phyloP scores from a whole-genome alignment of 2,329 filamentous ascomycete species.

The Colletotrichum filicis region DNA sequence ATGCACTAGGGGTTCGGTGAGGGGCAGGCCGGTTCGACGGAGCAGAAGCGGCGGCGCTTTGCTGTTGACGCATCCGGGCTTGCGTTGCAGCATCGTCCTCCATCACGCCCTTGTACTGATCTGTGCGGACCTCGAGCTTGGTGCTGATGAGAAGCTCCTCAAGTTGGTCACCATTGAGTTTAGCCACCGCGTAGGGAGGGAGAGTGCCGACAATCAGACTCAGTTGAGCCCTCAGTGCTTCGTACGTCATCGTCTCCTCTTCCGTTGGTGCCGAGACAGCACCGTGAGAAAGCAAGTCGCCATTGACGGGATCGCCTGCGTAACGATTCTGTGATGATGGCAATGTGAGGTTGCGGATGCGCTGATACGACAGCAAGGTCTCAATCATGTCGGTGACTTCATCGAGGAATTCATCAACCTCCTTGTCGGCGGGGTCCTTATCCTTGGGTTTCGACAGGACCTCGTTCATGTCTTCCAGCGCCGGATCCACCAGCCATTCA shows the following conservation, averaged over 20 bases:
- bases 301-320: constrained; percentile 70
- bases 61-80: constrained; percentile 57
- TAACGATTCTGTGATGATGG: constrained; percentile 72
- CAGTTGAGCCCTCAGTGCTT: constrained; percentile 80
- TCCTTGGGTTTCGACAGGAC: constrained; percentile 59
- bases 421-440: constrained; percentile 25
- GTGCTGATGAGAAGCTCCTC: constrained; percentile 85
- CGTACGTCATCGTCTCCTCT: constrained; percentile 71
- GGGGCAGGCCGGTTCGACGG: constrained; percentile 44
- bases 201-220: constrained; percentile 78
- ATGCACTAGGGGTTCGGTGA: constrained; percentile 50
- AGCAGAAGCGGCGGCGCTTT: constrained; percentile 40
- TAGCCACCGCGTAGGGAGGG: constrained; percentile 87
- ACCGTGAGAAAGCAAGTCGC: constrained; percentile 75
- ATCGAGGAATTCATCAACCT: constrained; percentile 60
- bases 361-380: constrained; percentile 81
- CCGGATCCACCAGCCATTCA: constrained; percentile 66
- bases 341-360: constrained; percentile 78
- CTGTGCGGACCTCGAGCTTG: constrained; percentile 77
- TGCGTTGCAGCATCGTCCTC: constrained; percentile 78
- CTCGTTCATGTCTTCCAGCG: constrained; percentile 55
- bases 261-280: constrained; percentile 74
- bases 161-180: constrained; percentile 87
- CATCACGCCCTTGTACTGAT: constrained; percentile 82
- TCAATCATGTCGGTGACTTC: constrained; percentile 82